Percentiles rank a stretch among this genome's conserved stretches.
phyloP scores from a whole-genome alignment of 2,329 filamentous ascomycete species.

The Pseudogymnoascus sp. region DNA sequence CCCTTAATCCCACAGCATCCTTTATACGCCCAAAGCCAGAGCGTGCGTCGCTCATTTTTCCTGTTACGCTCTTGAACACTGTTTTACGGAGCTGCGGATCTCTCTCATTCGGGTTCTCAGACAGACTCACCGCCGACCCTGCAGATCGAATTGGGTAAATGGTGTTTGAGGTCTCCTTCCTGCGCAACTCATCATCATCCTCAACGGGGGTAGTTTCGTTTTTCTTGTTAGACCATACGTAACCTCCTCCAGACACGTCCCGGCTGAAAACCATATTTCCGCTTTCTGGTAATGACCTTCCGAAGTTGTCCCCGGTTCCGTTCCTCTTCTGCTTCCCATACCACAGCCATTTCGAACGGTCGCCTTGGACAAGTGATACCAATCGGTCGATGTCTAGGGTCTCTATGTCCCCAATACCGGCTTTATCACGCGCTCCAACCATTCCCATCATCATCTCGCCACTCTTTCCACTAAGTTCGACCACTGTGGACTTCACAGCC shows the following conservation, averaged over 20 bases:
- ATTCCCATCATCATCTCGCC: conserved; percentile 95
- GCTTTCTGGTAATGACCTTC: conserved; percentile 40
- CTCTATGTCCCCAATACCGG: conserved; percentile 85
- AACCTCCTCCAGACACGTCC: conserved; percentile 42
- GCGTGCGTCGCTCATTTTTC: conserved; percentile 70
- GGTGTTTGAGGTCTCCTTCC: conserved; percentile 38
- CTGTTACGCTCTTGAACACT: conserved; percentile 72
- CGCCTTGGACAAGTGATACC: conserved; percentile 67
- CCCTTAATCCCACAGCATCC: conserved; percentile 61
- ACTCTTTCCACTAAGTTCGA: conserved; percentile 86
- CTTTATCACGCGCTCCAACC: conserved; percentile 74
- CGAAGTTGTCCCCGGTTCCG: conserved; percentile 36
- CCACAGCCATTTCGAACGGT: conserved; percentile 91
- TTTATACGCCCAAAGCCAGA: conserved; percentile 80
- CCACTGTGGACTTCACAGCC: conserved; percentile 91
- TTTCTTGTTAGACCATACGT: conserved; percentile 40
- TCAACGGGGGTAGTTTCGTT: conserved; percentile 45
- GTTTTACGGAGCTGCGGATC: conserved; percentile 51
- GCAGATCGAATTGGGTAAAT: conserved; percentile 39
- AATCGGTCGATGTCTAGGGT: conserved; percentile 85
- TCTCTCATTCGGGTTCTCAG: conserved; percentile 44
- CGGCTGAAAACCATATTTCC: conserved; percentile 46
- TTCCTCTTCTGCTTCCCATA: conserved; percentile 75
- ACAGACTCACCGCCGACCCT: conserved; percentile 39
- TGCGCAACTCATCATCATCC: conserved; percentile 39